Conservation (phyloP, 2,329 filamentous ascomycete genomes). For the Coniochaeta ligniaria region DNA sequence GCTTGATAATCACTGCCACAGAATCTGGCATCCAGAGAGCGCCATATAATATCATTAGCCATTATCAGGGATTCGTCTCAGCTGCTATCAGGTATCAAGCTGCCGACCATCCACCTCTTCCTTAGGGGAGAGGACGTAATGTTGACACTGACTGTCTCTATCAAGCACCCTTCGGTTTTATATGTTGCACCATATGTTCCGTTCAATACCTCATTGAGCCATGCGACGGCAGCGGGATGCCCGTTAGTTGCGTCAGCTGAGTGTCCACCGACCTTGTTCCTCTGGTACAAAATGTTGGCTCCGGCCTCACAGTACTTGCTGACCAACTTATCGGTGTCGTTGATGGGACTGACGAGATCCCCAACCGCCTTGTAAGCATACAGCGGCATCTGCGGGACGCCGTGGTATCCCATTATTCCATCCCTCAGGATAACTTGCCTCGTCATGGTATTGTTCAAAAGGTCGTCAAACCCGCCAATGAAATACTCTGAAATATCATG, state of each 20-base stretch:
- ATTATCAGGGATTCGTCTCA: neutral
- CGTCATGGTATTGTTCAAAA: slow-evolving; percentile 14
- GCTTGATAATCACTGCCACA: too few relatives aligned
- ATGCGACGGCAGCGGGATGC: neutral
- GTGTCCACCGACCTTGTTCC: slow-evolving; percentile 33
- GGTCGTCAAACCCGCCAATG: slow-evolving; percentile 6
- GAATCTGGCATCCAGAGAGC: too few relatives aligned
- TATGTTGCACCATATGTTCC: neutral
- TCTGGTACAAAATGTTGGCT: slow-evolving; percentile 31
- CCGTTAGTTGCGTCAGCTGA: slow-evolving; percentile 20
- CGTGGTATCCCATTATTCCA: slow-evolving; percentile 7
- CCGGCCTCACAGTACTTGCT: slow-evolving; percentile 29
- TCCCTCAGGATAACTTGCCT: neutral
- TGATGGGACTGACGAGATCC: slow-evolving; percentile 32
- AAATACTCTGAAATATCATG: slow-evolving; percentile 10
- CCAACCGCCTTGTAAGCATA: slow-evolving; percentile 31
- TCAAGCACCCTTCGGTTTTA: neutral
- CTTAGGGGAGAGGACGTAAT: neutral
- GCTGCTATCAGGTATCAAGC: neutral
- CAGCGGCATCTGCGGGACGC: slow-evolving; percentile 32
- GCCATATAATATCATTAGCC: neutral
- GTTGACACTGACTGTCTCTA: neutral
- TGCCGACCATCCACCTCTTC: neutral
- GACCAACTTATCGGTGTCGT: slow-evolving; percentile 32
- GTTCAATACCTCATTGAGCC: neutral